Base-by-base conservation (phyloP, 139 green algal species). In the Edaphochlamys debaryana region DNA sequence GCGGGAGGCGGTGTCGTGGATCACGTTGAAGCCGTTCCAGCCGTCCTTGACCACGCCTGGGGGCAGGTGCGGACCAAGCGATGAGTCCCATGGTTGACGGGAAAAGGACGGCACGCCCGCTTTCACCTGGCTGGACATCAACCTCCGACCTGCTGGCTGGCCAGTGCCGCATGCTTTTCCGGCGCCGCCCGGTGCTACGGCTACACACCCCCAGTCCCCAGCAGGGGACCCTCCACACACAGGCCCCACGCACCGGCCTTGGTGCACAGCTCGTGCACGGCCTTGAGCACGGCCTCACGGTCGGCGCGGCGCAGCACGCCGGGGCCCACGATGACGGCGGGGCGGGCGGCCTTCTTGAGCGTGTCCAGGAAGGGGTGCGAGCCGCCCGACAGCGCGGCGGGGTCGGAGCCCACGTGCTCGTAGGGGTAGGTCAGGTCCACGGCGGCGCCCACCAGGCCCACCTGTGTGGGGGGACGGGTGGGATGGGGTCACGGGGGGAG, bases 1-100 rank as follows among this genome's bases (percentile, higher is more conserved):
- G 27, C 93, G 89, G 0, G 91, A 93, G 3, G 98, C 97, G 15
- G 87, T 86, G 84, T 98, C 95, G 76, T 99, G 98, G 60, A 99
- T 91, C 69, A 99, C 90, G 80, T 99, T 99, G 91, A 97, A 98
- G 69, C 97, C 96, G 73, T 98, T 98, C 97, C 97, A 99, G 41
- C 85, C 97, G 29, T 94, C 91, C 50, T 85, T 93, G 67, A 99
- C 93, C 56, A 99, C 93, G 32, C 90, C 91, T 69, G 87, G 67
- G 83, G n/a, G 19, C 17, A 27, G 29, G 36, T 22, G 9, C 58
- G 17, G 6, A 7, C 6, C 4, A 23, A n/a, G n/a, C n/a, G n/a
- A n/a, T n/a, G n/a, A n/a, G n/a, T n/a, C n/a, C n/a, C n/a, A n/a
- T n/a, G n/a, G n/a, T n/a, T n/a, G n/a, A n/a, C n/a, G n/a, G n/a